Evolutionary conservation across 1,139 yeast genomes (phyloP).

Genomic region (Sugiyamaella sp.): DNA sequence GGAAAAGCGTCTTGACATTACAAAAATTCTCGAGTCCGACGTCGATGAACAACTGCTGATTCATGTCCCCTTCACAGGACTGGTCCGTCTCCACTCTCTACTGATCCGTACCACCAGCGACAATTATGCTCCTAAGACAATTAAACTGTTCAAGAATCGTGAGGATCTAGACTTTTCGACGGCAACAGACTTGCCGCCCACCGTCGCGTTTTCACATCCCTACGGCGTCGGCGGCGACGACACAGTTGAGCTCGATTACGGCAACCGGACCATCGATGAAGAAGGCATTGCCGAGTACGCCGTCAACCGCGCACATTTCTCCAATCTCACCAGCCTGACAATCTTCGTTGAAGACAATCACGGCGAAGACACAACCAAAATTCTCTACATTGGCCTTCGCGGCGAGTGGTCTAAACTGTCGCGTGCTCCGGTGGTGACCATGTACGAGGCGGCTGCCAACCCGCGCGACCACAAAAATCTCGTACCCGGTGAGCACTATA

Average conservation of each 20-base stretch:
- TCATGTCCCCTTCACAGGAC: constrained; percentile 76
- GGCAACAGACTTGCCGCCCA: constrained; percentile 54
- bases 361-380: constrained; percentile 62
- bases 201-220: constrained; percentile 65
- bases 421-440: constrained; percentile 69
- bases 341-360: constrained; percentile 68
- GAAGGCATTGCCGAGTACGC: constrained; percentile 80
- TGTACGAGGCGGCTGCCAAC: constrained; percentile 90
- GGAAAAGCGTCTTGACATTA: constrained; percentile 48
- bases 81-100: constrained; percentile 73
- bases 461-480: constrained; percentile 81
- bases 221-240: constrained; percentile 44
- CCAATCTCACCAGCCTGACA: constrained; percentile 69
- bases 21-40: constrained; percentile 63
- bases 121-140: constrained; percentile 62
- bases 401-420: constrained; percentile 69
- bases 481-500: constrained; percentile 40
- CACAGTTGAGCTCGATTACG: constrained; percentile 35
- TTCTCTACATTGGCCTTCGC: constrained; percentile 76
- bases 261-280: constrained; percentile 36
- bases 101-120: constrained; percentile 69
- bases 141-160: constrained; percentile 75
- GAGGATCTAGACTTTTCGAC: constrained; percentile 71
- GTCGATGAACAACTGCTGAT: constrained; percentile 80
- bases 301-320: constrained; percentile 72